Evolutionary conservation across 768 basidiomycete genomes (phyloP).

Genomic region (Clitopilus hobsonii): DNA sequence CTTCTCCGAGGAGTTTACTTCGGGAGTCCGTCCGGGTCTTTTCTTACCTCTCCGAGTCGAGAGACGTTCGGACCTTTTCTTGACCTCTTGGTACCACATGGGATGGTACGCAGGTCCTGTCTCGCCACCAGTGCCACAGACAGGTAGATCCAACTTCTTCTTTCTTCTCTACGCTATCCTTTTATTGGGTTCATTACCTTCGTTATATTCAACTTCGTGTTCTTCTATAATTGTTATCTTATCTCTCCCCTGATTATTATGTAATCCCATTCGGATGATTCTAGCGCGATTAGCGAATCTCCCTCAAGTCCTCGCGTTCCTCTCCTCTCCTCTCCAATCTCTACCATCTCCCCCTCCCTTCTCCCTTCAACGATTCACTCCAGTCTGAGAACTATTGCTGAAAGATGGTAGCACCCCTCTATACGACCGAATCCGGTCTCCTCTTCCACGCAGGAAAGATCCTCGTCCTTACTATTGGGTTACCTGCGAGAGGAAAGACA

Average conservation of each 20-base stretch:
- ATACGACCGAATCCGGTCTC: conserved; percentile 84
- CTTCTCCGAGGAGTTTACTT: no score
- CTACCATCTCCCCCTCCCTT: background rate
- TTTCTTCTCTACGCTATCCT: background rate
- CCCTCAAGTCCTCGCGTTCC: no score
- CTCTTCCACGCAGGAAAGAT: conserved; percentile 95
- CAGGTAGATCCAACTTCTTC: background rate
- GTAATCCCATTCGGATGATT: background rate
- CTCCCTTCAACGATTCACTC: background rate
- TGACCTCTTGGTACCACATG: conserved; percentile 4
- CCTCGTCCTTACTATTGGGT: conserved; percentile 85
- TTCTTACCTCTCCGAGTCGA: no score
- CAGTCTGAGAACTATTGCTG: background rate
- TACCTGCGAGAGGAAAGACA: conserved; percentile 94
- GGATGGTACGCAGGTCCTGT: no score
- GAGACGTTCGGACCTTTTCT: no score
- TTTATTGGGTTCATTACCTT: background rate
- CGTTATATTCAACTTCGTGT: background rate
- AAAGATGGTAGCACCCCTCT: conserved; percentile 88
- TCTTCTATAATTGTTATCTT: conserved; percentile 10
- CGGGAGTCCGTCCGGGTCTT: background rate
- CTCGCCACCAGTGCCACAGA: no score
- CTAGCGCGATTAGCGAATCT: no score
- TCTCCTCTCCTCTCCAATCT: background rate
- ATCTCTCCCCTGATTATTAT: conserved; percentile 1